Percentiles rank a stretch among this genome's conserved stretches.
phyloP scores from a whole-genome alignment of 2,329 filamentous ascomycete genomes.

The Aspergillus sclerotialis region DNA sequence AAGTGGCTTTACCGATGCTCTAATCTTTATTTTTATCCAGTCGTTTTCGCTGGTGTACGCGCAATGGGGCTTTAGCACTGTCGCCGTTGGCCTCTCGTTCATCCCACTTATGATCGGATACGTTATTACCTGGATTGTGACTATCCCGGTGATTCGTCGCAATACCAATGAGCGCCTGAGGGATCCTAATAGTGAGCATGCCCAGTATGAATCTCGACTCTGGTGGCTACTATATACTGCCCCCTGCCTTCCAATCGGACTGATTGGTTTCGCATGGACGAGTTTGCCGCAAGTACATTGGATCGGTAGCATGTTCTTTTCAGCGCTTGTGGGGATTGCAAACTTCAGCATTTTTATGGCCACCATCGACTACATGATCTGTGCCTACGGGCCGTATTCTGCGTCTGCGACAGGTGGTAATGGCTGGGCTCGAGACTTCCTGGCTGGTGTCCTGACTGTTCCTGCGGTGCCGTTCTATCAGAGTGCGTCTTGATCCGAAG shows the following conservation, averaged over 20 bases:
- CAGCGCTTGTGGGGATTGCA: slow-evolving; percentile 4
- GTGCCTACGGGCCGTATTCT: slow-evolving; percentile 55
- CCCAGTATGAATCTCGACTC: slow-evolving; percentile 56
- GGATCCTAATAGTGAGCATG: slow-evolving; percentile 39
- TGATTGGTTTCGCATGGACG: slow-evolving; percentile 54
- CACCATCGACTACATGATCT: slow-evolving; percentile 55
- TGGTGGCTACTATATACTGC: slow-evolving; percentile 51
- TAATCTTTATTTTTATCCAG: slow-evolving; percentile 58
- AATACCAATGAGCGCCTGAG: slow-evolving; percentile 35
- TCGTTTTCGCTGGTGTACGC: slow-evolving; percentile 50
- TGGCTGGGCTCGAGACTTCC: slow-evolving; percentile 55
- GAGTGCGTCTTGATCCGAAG: slow-evolving; percentile 13
- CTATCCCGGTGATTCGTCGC: slow-evolving; percentile 44
- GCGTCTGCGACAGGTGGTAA: slow-evolving; percentile 58
- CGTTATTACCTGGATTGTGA: slow-evolving; percentile 46
- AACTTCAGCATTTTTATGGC: slow-evolving; percentile 8
- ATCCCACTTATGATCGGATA: slow-evolving; percentile 49
- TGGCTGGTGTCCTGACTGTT: slow-evolving; percentile 53
- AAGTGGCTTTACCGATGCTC: slow-evolving; percentile 53
- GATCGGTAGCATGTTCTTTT: slow-evolving; percentile 8
- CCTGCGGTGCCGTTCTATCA: slow-evolving; percentile 42
- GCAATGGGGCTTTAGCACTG: slow-evolving; percentile 48
- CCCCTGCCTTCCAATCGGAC: slow-evolving; percentile 49
- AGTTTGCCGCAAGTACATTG: slow-evolving; percentile 50
- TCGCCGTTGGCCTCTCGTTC: slow-evolving; percentile 43